Conservation (phyloP, 768 basidiomycete genomes). For the Hortiboletus flavorubellus region DNA sequence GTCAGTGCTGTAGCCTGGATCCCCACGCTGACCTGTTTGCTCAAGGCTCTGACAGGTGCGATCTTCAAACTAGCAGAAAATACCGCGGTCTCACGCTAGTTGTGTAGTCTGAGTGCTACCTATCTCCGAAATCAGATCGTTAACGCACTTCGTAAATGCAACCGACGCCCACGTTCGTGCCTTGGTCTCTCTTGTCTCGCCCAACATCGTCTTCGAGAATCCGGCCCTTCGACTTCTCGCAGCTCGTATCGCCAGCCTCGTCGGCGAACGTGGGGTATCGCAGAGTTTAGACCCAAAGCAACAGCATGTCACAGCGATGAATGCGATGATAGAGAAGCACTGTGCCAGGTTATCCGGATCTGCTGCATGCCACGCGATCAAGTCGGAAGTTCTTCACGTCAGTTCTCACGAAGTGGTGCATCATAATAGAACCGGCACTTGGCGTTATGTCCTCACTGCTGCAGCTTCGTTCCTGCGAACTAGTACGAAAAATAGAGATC, state of each 20-base stretch:
- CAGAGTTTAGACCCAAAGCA: neutral
- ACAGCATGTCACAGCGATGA: constrained; percentile 20
- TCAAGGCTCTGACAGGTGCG: neutral
- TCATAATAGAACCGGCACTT: too few relatives aligned
- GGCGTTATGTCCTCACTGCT: too few relatives aligned
- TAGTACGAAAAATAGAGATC: too few relatives aligned
- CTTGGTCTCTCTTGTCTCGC: constrained; percentile 21
- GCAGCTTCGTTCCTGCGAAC: too few relatives aligned
- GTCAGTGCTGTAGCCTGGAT: neutral
- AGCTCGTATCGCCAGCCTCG: constrained; percentile 4
- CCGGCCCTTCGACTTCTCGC: constrained; percentile 32
- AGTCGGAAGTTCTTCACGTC: too few relatives aligned
- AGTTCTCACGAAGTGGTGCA: too few relatives aligned
- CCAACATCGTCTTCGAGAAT: constrained; percentile 33
- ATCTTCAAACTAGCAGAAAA: neutral
- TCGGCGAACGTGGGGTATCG: neutral
- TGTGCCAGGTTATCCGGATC: neutral
- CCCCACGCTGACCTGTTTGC: neutral
- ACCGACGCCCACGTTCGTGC: constrained; percentile 10
- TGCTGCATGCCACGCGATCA: too few relatives aligned
- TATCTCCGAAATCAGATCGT: constrained; percentile 12
- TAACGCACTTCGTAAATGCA: constrained; percentile 20
- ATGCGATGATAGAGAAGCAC: constrained; percentile 27
- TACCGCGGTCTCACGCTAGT: neutral
- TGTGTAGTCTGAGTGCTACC: constrained; percentile 21